These are phyloP conservation scores for Sclerotinia spermophila DNA, from an alignment of 2,329 filamentous ascomycete species.

Conservation along the genomic window DNA sequence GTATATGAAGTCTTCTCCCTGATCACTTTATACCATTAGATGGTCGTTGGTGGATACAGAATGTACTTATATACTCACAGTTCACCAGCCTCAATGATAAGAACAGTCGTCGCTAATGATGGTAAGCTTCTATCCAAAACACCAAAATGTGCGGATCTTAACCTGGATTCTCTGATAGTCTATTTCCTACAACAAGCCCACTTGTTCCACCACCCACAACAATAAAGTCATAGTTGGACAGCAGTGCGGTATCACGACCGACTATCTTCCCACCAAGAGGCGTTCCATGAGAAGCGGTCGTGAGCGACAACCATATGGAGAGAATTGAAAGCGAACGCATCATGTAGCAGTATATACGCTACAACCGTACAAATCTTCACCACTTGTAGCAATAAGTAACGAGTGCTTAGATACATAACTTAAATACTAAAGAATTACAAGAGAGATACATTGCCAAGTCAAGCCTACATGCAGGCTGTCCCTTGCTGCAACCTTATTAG, in stretches of 20 bases:
- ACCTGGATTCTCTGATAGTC: constrained; percentile 17
- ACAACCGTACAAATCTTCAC: neutral
- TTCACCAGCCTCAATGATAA: constrained; percentile 18
- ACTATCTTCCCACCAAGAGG: constrained; percentile 5
- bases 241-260: neutral
- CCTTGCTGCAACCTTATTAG: neutral
- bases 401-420: too few species aligned
- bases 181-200: constrained; percentile 13
- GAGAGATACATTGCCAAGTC: neutral
- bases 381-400: neutral
- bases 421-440: neutral
- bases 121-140: neutral
- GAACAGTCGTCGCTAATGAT: constrained; percentile 1
- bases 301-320: neutral
- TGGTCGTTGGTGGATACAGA: neutral
- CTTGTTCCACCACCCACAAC: constrained; percentile 13
- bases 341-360: neutral
- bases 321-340: neutral
- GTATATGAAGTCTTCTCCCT: constrained; percentile 17
- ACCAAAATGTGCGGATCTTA: neutral
- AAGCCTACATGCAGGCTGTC: neutral
- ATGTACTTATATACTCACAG: neutral
- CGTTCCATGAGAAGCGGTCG: neutral
- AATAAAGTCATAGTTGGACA: constrained; percentile 13
- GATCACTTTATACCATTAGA: constrained; percentile 1